phyloP scores from a whole-genome alignment of 768 basidiomycete species.

The Auricularia sp. region DNA sequence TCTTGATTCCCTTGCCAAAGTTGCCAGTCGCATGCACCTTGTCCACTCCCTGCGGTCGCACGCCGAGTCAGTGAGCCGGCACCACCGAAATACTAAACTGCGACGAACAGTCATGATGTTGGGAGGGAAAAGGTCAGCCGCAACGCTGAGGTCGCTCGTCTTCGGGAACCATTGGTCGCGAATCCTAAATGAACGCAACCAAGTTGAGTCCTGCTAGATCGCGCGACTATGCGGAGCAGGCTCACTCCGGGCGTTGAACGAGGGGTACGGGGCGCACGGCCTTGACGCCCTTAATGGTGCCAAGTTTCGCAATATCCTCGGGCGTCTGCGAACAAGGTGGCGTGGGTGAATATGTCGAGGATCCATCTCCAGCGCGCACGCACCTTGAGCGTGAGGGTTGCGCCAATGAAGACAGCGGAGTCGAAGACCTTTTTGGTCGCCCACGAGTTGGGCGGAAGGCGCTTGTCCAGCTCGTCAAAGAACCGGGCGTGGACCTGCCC shows the following conservation, averaged over 20 bases:
- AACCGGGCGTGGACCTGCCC: not conserved
- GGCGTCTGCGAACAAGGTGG: not conserved
- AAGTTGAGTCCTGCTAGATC: not conserved
- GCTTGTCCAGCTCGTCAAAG: not conserved
- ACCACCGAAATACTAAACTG: not conserved
- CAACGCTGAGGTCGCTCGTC: not conserved
- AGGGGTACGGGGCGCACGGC: slow-evolving; percentile 2
- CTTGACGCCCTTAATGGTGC: not conserved
- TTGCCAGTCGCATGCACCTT: slow-evolving; percentile 28
- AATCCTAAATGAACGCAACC: not conserved
- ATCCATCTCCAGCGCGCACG: too few species aligned
- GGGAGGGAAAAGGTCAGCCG: slow-evolving; percentile 1
- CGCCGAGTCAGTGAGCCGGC: not conserved
- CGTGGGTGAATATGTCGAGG: too few species aligned
- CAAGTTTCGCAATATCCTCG: not conserved
- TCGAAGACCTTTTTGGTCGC: not conserved
- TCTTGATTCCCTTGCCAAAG: slow-evolving; percentile 26
- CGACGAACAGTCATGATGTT: slow-evolving; percentile 6
- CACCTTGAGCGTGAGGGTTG: not conserved
- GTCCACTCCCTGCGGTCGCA: slow-evolving; percentile 18
- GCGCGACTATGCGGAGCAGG: not conserved
- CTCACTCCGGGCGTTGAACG: slow-evolving; percentile 1
- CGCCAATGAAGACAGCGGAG: not conserved
- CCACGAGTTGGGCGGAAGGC: not conserved
- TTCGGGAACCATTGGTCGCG: not conserved